Base-by-base conservation (phyloP, 306 rosid species). In the Benincasa hispida region DNA sequence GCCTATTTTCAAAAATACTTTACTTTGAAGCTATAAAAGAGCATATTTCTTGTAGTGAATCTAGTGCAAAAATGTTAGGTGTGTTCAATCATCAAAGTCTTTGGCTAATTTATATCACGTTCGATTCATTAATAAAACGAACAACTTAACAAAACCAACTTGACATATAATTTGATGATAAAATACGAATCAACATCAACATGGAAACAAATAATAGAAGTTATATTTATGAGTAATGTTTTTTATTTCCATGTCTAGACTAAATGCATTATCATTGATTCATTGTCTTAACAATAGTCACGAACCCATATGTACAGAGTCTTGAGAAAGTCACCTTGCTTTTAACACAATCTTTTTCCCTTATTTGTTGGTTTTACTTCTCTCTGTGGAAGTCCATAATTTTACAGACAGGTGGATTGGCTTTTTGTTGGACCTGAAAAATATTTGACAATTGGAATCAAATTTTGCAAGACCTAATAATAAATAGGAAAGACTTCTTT, bases 311-410 rank as follows among this genome's bases (percentile, higher is more conserved):
- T 61, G 59, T 47, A 47, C 70, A 54, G 32, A 50, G 24, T 74
- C 35, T 78, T 50, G 28, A 66, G n/a, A 55, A 28, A 57, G 5
- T 18, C 27, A 94, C 99, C 98, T 79, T 90, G 86, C 66, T 83
- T 90, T 95, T 92, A 72, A 86, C 86, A 42, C 88, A 95, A 51
- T 92, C 96, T 83, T 92, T 92, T 59, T 87, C 90, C 82, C 18
- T 85, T 47, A 79, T 53, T 78, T 88, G 86, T 58, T 67, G 81
- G 82, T 78, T 85, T 83, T 87, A 90, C 85, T 73, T 80, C 87
- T 90, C 92, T 82, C 87, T 88, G 82, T 92, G 84, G 83, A 47
- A 92, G 84, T 95, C 93, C 96, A 94, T 92, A 59, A 94, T 83
- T 86, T 90, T 95, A 85, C 95, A 89, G 51, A 94, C 98, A 30